A percentile compares a stretch with the other conserved stretches of the same genome.
Conservation (phyloP, 2,329 filamentous ascomycete genomes). For the Penicillium sp. region DNA sequence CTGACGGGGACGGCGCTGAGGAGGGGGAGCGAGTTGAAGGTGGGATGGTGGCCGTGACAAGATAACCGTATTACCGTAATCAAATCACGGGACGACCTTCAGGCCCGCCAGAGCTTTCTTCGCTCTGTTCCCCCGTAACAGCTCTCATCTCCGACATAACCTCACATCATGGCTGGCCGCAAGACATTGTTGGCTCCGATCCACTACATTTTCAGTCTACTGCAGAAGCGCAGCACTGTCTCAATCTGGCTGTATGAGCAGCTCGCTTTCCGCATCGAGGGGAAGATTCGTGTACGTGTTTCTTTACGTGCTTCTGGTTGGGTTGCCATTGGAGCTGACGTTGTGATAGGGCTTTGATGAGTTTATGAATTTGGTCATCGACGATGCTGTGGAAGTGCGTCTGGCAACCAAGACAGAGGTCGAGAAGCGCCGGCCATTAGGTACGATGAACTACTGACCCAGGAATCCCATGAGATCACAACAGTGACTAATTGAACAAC, state of each 20-base stretch:
- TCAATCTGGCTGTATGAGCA: constrained; percentile 98
- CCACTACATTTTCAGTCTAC: constrained; percentile 91
- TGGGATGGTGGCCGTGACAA: constrained; percentile 25
- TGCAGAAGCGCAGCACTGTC: constrained; percentile 77
- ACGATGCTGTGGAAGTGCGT: constrained; percentile 91
- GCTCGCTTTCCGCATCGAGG: constrained; percentile 87
- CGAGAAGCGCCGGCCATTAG: constrained; percentile 73
- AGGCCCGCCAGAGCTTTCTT: constrained; percentile 23
- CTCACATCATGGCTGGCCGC: constrained; percentile 51
- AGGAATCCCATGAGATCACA: neutral
- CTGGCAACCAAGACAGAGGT: constrained; percentile 75
- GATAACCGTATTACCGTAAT: constrained; percentile 24
- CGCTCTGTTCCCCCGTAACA: constrained; percentile 4
- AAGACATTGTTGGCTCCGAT: constrained; percentile 72
- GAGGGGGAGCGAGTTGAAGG: constrained; percentile 19
- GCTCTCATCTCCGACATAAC: constrained; percentile 12
- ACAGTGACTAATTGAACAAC: constrained; percentile 2
- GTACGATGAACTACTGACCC: constrained; percentile 48
- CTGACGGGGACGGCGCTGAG: constrained; percentile 4
- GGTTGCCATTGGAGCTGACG: constrained; percentile 6
- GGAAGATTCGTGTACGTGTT: constrained; percentile 77
- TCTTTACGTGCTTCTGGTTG: neutral
- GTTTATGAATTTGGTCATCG: constrained; percentile 98
- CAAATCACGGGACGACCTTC: constrained; percentile 23
- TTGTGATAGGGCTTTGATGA: constrained; percentile 84